These are phyloP conservation scores for Candida yuanshanica DNA, from an alignment of 805 yeast genomes.

Conservation along the genomic window DNA sequence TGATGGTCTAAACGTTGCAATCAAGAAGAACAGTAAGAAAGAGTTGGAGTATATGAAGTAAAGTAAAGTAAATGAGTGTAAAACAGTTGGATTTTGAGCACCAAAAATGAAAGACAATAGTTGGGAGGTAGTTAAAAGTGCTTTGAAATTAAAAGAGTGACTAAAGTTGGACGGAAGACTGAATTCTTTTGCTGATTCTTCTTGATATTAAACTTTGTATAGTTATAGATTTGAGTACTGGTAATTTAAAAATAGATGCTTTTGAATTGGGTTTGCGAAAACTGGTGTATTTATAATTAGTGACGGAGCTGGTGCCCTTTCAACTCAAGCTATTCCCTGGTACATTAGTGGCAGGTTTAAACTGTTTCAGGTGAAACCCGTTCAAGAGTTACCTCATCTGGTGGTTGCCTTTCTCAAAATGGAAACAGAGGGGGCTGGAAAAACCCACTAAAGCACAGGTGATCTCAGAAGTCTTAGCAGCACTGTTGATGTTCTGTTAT, in stretches of 20 bases:
- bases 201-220: neutral
- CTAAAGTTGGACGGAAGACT: constrained; percentile 19
- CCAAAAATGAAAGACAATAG: constrained; percentile 20
- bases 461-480: no score
- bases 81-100: constrained; percentile 5
- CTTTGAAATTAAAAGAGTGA: constrained; percentile 17
- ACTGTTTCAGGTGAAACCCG: no score
- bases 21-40: neutral
- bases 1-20: neutral
- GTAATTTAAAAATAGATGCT: neutral
- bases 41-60: neutral
- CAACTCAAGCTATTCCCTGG: no score
- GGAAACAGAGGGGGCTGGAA: no score
- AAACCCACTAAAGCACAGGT: no score
- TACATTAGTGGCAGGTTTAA: no score
- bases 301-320: neutral
- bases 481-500: no score
- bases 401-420: no score
- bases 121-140: constrained; percentile 14
- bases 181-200: neutral
- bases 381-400: no score
- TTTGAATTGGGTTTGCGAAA: neutral
- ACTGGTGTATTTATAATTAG: neutral
- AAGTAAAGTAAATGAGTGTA: no score
- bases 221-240: neutral